phyloP scores from a whole-genome alignment of 2,329 filamentous ascomycete species.

The Sarocladium brachiariae region DNA sequence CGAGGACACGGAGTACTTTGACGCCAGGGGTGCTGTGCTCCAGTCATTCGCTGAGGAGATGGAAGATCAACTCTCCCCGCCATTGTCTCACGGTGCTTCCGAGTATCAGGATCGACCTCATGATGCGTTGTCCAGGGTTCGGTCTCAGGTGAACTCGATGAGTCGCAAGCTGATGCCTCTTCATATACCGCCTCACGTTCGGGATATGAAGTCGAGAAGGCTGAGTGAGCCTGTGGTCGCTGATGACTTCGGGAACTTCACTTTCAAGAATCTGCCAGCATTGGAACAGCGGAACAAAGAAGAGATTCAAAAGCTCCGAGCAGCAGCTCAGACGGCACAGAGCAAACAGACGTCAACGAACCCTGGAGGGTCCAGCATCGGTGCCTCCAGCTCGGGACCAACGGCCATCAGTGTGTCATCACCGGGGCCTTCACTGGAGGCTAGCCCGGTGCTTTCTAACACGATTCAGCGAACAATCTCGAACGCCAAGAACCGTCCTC shows the following conservation, averaged over 20 bases:
- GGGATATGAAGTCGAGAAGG: constrained; percentile 79
- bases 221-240: constrained; percentile 82
- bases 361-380: constrained; percentile 42
- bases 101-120: constrained; percentile 88
- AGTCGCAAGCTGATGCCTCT: constrained; percentile 92
- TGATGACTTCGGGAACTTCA: constrained; percentile 94
- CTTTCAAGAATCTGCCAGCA: constrained; percentile 95
- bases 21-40: constrained; percentile 81
- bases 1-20: constrained; percentile 97
- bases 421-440: constrained; percentile 63
- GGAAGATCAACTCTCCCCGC: constrained; percentile 77
- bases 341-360: constrained; percentile 44
- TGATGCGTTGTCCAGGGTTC: constrained; percentile 84
- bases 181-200: constrained; percentile 92
- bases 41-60: constrained; percentile 92
- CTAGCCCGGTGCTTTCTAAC: constrained; percentile 74
- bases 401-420: constrained; percentile 36
- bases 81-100: constrained; percentile 56
- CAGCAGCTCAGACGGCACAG: constrained; percentile 72
- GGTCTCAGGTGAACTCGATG: constrained; percentile 75
- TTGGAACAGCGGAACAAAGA: constrained; percentile 98
- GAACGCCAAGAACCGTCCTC: constrained; percentile 76
- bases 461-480: constrained; percentile 78
- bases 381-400: constrained; percentile 23
- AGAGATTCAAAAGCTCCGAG: constrained; percentile 90